Evolutionary conservation across 2,329 filamentous ascomycete genomes (phyloP), one percentile per base, ranked within the genome.

Genomic region (Penicillium sp.): DNA sequence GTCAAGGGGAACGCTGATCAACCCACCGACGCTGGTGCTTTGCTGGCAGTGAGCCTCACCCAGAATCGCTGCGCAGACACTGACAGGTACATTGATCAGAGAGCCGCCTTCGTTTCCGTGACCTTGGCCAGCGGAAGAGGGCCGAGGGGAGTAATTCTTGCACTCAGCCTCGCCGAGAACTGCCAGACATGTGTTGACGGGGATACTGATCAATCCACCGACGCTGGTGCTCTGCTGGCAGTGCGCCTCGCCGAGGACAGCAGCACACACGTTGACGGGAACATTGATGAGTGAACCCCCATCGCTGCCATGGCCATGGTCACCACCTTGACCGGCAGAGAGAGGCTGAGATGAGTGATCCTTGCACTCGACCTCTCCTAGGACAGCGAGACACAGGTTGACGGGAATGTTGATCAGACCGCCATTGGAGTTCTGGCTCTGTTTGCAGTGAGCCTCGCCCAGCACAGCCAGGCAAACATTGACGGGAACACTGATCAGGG

Each of bases 391-490:
- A 40, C 61, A 63, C 40, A 61, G 45, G 51, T 63, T 60, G 49
- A 63, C 34, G 26, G 61, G 61, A 45, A 63, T 59, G 47, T 61
- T 54, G 43, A 63, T 51, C 34, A 62, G 49, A 34, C 61, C 59
- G 37, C 47, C 51, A 25, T 32, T 33, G 9, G 50, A 38, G 12
- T n/a, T 11, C n/a, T 54, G 48, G 28, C 35, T 46, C 44, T 62
- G 60, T 9, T 63, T 12, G 54, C 61, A 63, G 38, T 59, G 44
- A 29, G 50, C 50, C 37, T 61, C 55, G n/a, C 61, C 61, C 26
- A 63, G 61, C 26, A 63, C 59, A 49, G 60, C 58, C 25, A 62
- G 53, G 39, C 61, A 63, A 37, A 60, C 24, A 39, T 63, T 62
- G 49, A 63, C 41, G 11, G 61, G 61, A 1, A 63, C 57, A 39